These are phyloP conservation scores for Penicillium ochrochloron DNA, from an alignment of 495 filamentous ascomycete species.

Conservation along the genomic window DNA sequence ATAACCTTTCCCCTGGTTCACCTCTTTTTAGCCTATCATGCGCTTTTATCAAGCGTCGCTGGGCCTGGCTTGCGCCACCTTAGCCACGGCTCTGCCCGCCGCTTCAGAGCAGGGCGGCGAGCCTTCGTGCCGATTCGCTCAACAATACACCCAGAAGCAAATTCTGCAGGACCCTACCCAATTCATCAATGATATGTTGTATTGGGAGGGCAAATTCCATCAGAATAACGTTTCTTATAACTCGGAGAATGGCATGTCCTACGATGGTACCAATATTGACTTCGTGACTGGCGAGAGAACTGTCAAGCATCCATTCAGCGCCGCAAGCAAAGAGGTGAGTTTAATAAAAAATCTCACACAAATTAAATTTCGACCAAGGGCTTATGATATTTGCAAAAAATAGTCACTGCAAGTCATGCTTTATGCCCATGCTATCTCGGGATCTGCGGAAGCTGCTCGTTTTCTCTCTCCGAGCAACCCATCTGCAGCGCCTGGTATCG, in stretches of 20 bases:
- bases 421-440: conserved; percentile 37
- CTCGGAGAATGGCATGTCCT: conserved; percentile 39
- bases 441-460: conserved; percentile 33
- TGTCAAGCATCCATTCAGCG: conserved; percentile 39
- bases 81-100: conserved; percentile 12
- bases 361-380: background rate
- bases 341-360: no score
- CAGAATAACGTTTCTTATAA: conserved; percentile 42
- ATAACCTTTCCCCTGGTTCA: background rate
- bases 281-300: conserved; percentile 36
- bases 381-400: background rate
- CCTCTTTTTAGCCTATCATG: conserved; percentile 3
- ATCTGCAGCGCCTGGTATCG: conserved; percentile 29
- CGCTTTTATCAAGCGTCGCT: background rate
- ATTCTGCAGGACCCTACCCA: conserved; percentile 28
- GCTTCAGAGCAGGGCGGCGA: conserved; percentile 1
- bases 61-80: background rate
- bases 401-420: conserved; percentile 41
- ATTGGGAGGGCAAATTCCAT: conserved; percentile 43
- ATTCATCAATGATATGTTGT: conserved; percentile 37
- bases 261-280: conserved; percentile 42
- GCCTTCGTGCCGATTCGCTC: conserved; percentile 38
- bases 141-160: conserved; percentile 28
- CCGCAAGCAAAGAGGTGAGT: conserved; percentile 41
- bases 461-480: conserved; percentile 34